Conservation (phyloP, 2,329 filamentous ascomycete species). For the Didymella lethalis region DNA sequence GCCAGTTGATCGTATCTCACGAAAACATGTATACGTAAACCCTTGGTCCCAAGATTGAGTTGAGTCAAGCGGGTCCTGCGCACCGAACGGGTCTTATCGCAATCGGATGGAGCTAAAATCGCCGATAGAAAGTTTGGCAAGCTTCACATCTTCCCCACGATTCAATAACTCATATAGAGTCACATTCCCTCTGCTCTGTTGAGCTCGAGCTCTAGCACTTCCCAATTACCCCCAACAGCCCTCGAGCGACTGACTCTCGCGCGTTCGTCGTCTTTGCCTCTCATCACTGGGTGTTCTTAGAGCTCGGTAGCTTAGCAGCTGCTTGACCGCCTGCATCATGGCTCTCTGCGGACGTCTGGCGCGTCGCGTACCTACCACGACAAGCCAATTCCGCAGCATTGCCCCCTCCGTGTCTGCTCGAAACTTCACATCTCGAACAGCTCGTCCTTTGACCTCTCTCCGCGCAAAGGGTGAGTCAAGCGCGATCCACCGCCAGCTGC, state of each 20-base stretch:
- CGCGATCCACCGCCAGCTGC: constrained; percentile 45
- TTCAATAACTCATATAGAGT: constrained; percentile 41
- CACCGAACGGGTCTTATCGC: constrained; percentile 24
- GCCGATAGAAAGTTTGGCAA: constrained; percentile 44
- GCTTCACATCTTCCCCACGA: constrained; percentile 45
- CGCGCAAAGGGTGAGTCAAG: constrained; percentile 44
- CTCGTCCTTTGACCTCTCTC: constrained; percentile 44
- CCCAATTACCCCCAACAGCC: constrained; percentile 40
- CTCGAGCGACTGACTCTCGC: constrained; percentile 30
- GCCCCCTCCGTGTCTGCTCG: constrained; percentile 41
- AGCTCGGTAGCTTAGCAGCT: constrained; percentile 45
- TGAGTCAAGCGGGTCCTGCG: constrained; percentile 20
- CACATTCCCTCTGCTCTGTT: constrained; percentile 37
- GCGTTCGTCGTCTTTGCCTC: constrained; percentile 29
- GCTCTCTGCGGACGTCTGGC: constrained; percentile 54
- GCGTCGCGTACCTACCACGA: constrained; percentile 50
- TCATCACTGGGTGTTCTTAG: constrained; percentile 29
- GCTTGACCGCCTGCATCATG: constrained; percentile 47
- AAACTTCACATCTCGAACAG: constrained; percentile 44
- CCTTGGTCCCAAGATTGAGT: constrained; percentile 8
- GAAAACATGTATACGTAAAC: constrained; percentile 1
- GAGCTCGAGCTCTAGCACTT: constrained; percentile 41
- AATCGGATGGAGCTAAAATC: constrained; percentile 43
- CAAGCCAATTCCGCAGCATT: constrained; percentile 44
- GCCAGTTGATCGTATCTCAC: neutral